Evolutionary conservation across 2,329 filamentous ascomycete species (phyloP), one percentile per base, ranked within the genome.

Genomic region (Fusarium ramigenum): DNA sequence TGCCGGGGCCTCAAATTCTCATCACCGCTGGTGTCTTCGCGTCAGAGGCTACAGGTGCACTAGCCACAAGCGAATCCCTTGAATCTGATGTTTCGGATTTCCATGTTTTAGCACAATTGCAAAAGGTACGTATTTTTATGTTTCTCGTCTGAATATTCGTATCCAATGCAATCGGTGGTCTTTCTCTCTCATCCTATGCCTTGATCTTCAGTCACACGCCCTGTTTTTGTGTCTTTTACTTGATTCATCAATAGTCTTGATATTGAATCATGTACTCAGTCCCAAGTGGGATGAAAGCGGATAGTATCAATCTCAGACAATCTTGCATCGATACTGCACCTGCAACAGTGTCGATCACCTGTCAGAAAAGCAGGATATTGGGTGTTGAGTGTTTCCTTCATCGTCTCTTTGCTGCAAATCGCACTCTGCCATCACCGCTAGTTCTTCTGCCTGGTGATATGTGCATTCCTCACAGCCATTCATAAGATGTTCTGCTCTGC

Each of bases 11-110:
- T 67, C 64, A 36, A 65, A 65, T 40, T 50, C 32, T 66, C 59
- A 72, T 39, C 53, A 70, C 46, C 47, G 36, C 59, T 21, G 57
- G 54, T 52, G 49, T 68, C 42, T 40, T 68, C 59, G 59, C 65
- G 70, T 58, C 62, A 74, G 66, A 71, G 66, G 70, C 63, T 70
- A 63, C 40, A 61, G 42, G 44, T 60, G 70, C 66, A 72, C 71
- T 70, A 73, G 70, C 59, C 59, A 59, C 46, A 61, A 72, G 67
- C 59, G 57, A 72, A 52, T 59, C 50, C 62, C 69, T 68, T 72
- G 53, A 68, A 72, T 50, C 63, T 59, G 59, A 59, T 73, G 71
- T 73, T 73, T 73, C 63, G 67, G 62, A 73, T 73, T 74, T 72
- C 53, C 67, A 72, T 63, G 59, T 68, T 73, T 60, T 73, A 68